Evolutionary conservation across 371 early-diverging fungal species (phyloP).

Genomic region (Mucor velutinosus): DNA sequence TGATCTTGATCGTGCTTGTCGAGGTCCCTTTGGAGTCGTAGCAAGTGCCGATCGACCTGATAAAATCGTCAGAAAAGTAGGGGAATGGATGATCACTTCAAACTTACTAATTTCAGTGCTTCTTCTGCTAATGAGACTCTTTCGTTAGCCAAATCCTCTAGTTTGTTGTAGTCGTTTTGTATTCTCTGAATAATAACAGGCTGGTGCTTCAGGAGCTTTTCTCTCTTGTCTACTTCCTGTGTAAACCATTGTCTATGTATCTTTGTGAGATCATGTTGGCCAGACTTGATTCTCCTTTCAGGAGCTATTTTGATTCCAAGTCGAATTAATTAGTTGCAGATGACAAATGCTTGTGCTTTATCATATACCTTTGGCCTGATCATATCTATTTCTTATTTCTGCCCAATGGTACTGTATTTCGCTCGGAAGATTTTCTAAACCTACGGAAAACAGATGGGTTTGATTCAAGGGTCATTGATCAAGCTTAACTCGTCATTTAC

Average conservation of each 20-base stretch:
- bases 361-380: conserved; percentile 37
- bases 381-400: conserved; percentile 45
- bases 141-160: conserved; percentile 45
- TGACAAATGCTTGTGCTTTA: not conserved
- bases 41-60: conserved; percentile 49
- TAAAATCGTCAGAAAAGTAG: not conserved
- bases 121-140: conserved; percentile 48
- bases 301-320: conserved; percentile 19
- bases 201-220: conserved; percentile 36
- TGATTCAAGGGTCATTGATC: conserved; percentile 1
- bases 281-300: conserved; percentile 36
- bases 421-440: conserved; percentile 55
- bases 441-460: conserved; percentile 17
- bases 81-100: not conserved
- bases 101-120: conserved; percentile 42
- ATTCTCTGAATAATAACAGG: conserved; percentile 41
- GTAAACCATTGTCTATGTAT: conserved; percentile 47
- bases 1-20: conserved; percentile 36
- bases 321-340: not conserved
- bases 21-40: conserved; percentile 34
- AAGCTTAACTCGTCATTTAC: conserved; percentile 17
- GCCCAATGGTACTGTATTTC: conserved; percentile 55
- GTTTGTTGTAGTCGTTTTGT: conserved; percentile 42
- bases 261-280: conserved; percentile 41
- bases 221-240: conserved; percentile 33